Conservation (phyloP, 768 basidiomycete genomes). For the Trametes maxima region DNA sequence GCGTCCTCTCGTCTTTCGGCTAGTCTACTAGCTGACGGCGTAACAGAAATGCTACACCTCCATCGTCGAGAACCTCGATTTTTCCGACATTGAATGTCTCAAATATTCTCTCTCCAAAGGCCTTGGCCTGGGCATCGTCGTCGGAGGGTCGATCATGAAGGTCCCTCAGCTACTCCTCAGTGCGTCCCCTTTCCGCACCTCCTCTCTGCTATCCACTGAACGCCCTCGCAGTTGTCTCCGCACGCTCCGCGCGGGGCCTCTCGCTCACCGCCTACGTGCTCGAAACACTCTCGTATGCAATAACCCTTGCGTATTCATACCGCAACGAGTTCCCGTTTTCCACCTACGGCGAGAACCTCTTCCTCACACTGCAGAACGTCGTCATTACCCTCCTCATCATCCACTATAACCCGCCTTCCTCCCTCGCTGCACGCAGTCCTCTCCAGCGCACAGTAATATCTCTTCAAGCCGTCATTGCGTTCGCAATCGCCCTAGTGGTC, state of each 20-base stretch:
- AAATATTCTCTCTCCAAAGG: constrained; percentile 93
- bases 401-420: constrained; percentile 50
- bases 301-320: constrained; percentile 85
- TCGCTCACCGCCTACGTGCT: constrained; percentile 86
- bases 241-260: constrained; percentile 82
- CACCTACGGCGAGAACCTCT: constrained; percentile 97
- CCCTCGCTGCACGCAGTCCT: constrained; percentile 26
- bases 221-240: constrained; percentile 57
- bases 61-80: constrained; percentile 82
- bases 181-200: constrained; percentile 40
- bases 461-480: constrained; percentile 39
- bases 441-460: constrained; percentile 36
- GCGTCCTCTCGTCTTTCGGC: constrained; percentile 22
- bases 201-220: background rate
- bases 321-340: constrained; percentile 91
- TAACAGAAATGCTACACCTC: constrained; percentile 88
- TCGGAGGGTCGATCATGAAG: constrained; percentile 94
- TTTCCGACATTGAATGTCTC: constrained; percentile 78
- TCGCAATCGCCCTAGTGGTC: constrained; percentile 49
- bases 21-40: background rate
- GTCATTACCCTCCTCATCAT: constrained; percentile 89
- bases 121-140: constrained; percentile 88
- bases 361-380: constrained; percentile 88
- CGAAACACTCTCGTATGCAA: constrained; percentile 89
- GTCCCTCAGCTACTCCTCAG: constrained; percentile 90